Conservation (phyloP, 768 basidiomycete species). For the Mycena sanguinolenta region DNA sequence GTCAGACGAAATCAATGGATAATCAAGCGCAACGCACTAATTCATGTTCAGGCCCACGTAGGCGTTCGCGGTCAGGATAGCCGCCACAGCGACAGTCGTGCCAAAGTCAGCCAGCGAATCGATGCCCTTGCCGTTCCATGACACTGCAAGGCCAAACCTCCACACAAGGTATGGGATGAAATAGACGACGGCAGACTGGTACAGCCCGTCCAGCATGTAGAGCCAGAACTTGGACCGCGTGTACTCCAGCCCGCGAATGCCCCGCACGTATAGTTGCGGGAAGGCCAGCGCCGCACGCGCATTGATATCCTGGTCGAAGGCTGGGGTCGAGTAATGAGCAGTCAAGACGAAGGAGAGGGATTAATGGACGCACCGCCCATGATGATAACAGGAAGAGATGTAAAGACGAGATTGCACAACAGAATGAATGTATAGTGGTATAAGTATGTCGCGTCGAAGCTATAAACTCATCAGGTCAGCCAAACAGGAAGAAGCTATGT, state of each 20-base stretch:
- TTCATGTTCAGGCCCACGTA: conserved; percentile 92
- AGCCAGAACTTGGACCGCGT: conserved; percentile 93
- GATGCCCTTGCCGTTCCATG: conserved; percentile 86
- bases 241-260: conserved; percentile 94
- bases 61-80: conserved; percentile 89
- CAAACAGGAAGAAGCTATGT: conserved; percentile 5
- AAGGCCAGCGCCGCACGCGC: conserved; percentile 91
- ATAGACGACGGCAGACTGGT: conserved; percentile 90
- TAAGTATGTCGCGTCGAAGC: conserved; percentile 95
- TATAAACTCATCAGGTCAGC: conserved; percentile 42
- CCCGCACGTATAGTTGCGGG: conserved; percentile 95
- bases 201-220: conserved; percentile 95
- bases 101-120: conserved; percentile 90
- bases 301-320: conserved; percentile 96
- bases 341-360: background rate
- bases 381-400: conserved; percentile 91
- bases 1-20: conserved; percentile 35
- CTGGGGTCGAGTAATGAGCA: conserved; percentile 50
- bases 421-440: conserved; percentile 96
- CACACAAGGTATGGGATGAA: conserved; percentile 87
- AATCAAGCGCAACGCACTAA: conserved; percentile 72
- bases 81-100: conserved; percentile 89
- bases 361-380: conserved; percentile 79
- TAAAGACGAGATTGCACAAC: conserved; percentile 93
- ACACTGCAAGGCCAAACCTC: conserved; percentile 71